phyloP scores from a whole-genome alignment of 2,329 filamentous ascomycete species.

The Beauveria sp. region DNA sequence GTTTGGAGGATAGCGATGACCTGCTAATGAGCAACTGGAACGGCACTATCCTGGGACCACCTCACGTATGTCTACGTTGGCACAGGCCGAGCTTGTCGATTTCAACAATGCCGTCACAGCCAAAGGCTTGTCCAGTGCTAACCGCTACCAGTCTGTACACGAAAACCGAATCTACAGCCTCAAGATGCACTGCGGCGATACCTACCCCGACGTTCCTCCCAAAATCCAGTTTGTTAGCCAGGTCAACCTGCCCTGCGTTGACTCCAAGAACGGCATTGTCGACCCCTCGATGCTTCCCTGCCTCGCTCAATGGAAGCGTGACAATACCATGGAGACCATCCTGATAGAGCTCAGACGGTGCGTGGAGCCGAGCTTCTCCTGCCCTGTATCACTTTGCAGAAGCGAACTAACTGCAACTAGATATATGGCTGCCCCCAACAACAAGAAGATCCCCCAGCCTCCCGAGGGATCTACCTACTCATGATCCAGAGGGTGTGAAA shows the following conservation, averaged over 20 bases:
- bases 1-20: constrained; percentile 88
- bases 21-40: constrained; percentile 98
- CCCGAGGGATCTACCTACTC: constrained; percentile 64
- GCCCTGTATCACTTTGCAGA: background rate
- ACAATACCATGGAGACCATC: constrained; percentile 92
- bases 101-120: background rate
- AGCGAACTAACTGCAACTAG: constrained; percentile 36
- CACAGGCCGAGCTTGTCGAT: background rate
- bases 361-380: constrained; percentile 15
- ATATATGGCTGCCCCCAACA: constrained; percentile 83
- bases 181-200: constrained; percentile 86
- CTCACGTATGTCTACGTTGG: constrained; percentile 61
- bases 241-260: constrained; percentile 94
- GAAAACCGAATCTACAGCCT: constrained; percentile 99
- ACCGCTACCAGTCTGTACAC: constrained; percentile 64
- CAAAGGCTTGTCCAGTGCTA: background rate
- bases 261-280: constrained; percentile 71
- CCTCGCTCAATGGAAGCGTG: constrained; percentile 81
- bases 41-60: constrained; percentile 91
- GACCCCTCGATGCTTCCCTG: constrained; percentile 79
- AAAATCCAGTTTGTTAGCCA: constrained; percentile 88
- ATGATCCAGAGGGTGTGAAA: constrained; percentile 15
- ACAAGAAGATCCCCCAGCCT: constrained; percentile 95
- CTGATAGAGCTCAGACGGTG: constrained; percentile 78
- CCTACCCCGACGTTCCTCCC: constrained; percentile 85